These are phyloP conservation scores for Mallotus nudiflorus DNA, from an alignment of 345 rosid genomes.

Conservation along the genomic window DNA sequence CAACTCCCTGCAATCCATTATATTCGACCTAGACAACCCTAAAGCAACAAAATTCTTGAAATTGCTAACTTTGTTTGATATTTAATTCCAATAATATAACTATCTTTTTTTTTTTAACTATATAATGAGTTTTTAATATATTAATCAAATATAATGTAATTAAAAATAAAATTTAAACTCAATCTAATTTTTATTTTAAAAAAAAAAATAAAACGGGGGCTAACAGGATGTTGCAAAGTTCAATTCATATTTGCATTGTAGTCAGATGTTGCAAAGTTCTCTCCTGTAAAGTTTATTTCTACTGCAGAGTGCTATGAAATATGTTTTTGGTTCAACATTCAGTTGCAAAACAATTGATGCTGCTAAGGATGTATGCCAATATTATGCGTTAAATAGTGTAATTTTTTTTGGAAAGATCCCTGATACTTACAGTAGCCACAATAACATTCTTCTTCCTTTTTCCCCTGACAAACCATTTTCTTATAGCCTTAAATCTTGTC, in stretches of 20 bases:
- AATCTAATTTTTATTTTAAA: too few species aligned
- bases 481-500: background rate
- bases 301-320: constrained; percentile 91
- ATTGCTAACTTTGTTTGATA: too few species aligned
- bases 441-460: background rate
- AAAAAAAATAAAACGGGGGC: too few species aligned
- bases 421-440: background rate
- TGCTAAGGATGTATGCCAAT: constrained; percentile 73
- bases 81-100: too few species aligned
- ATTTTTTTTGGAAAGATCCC: background rate
- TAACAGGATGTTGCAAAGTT: too few species aligned
- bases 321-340: constrained; percentile 91
- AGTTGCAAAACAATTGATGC: constrained; percentile 83
- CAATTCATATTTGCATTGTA: background rate
- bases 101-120: too few species aligned
- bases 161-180: too few species aligned
- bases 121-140: too few species aligned
- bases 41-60: too few species aligned
- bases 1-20: too few species aligned
- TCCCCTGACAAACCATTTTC: background rate
- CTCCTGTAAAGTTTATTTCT: constrained; percentile 3
- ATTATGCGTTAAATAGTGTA: background rate
- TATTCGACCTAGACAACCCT: too few species aligned
- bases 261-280: background rate
- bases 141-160: too few species aligned